phyloP scores from a whole-genome alignment of 139 green algal genomes.

The Micractinium conductrix region DNA sequence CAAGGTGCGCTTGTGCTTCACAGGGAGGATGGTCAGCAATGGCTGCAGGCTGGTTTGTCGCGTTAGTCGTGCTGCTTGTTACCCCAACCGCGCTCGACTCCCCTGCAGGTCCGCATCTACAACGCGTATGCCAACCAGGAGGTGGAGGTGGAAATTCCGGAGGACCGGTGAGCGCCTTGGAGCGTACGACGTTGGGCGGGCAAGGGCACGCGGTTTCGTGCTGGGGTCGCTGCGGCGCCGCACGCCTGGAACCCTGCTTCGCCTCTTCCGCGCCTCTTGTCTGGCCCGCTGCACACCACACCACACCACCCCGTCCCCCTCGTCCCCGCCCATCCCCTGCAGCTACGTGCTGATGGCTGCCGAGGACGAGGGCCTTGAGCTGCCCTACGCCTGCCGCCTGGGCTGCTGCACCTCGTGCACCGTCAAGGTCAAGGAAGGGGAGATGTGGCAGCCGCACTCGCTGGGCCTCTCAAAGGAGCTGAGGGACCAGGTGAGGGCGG shows the following conservation, averaged over 20 bases:
- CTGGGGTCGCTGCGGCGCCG: background rate
- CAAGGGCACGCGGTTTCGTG: background rate
- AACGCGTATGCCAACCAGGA: constrained; percentile 77
- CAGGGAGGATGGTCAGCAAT: no score
- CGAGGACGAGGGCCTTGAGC: constrained; percentile 89
- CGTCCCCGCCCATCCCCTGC: constrained; percentile 50
- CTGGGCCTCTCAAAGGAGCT: constrained; percentile 71
- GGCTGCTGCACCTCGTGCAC: constrained; percentile 98
- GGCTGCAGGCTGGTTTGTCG: no score
- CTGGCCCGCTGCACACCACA: background rate
- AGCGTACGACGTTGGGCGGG: no score
- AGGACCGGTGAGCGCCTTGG: constrained; percentile 8
- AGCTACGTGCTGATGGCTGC: constrained; percentile 96
- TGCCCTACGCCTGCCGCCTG: constrained; percentile 97
- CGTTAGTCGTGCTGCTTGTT: no score
- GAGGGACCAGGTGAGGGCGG: constrained; percentile 48
- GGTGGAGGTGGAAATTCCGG: constrained; percentile 69
- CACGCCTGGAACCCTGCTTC: background rate
- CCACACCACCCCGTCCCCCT: no score
- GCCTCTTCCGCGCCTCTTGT: background rate
- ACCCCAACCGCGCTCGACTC: no score
- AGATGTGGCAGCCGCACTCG: constrained; percentile 64
- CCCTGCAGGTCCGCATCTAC: constrained; percentile 86
- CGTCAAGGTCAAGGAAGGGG: constrained; percentile 81
- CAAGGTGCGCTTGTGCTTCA: no score